Base-by-base conservation (phyloP, 2,329 filamentous ascomycete species). In the Colletotrichum paranaense region DNA sequence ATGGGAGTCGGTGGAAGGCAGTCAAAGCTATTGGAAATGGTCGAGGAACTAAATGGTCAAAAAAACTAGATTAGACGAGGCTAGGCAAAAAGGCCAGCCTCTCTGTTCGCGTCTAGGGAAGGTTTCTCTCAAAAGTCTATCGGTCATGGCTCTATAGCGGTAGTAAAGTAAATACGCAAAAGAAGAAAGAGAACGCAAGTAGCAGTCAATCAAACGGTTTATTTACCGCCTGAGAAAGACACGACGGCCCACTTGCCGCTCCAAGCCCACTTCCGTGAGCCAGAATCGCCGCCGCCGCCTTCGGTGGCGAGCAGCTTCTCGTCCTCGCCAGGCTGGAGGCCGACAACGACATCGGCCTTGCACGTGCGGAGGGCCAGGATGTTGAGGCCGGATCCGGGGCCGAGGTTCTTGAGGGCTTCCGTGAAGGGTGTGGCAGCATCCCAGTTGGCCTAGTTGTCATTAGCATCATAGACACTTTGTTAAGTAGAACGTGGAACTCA, bases 221-320 rank as follows among this genome's bases (percentile, higher is more conserved):
- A 74, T 59, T 78, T 76, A 38, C 76, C 75, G 22, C 67, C 63
- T 2, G 78, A 95, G 78, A 95, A 95, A 35, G 94, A 95, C 5
- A 97, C 92, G n/a, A 98, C 95, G 6, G 96, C 96, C 94, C 94
- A 98, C 83, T 98, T 98, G 55, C 96, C 96, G 79, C 91, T 93
- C 95, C 95, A 98, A 0, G 95, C 95, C 96, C 96, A 98, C 82
- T 94, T 93, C 68, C 97, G 88, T 28, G 91, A 88, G 81, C 93
- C 82, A 76, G 89, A 85, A 74, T 95, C 92, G 19, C 92, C 93
- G 4, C 93, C 94, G 1, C 93, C 94, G 19, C 88, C 91, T 65
- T 94, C 91, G 66, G 85, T 88, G 9, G 88, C 86, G 76, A 88
- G 91, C 66, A 98, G 86, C 81, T 92, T 90, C 84, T 98, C 95